These are phyloP conservation scores for Dryas octopetala DNA, from an alignment of 306 rosid genomes.

Conservation along the genomic window DNA sequence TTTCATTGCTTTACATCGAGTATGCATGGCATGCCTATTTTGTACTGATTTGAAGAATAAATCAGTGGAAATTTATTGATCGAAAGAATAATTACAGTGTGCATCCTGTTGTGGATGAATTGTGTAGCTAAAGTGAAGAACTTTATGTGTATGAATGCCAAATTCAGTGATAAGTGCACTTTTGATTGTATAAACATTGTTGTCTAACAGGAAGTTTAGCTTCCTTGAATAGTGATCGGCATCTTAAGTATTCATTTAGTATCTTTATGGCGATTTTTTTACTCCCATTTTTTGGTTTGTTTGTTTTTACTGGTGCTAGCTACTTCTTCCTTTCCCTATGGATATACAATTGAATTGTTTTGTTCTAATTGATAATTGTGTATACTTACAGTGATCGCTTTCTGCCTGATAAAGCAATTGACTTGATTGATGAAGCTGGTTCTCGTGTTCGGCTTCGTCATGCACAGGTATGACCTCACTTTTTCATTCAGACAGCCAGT, in stretches of 20 bases:
- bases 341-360: background rate
- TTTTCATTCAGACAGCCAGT: constrained; percentile 4
- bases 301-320: background rate
- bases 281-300: background rate
- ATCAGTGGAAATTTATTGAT: too few species aligned
- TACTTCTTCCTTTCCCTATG: background rate
- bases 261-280: background rate
- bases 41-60: too few species aligned
- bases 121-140: too few species aligned
- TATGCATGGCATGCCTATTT: too few species aligned
- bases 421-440: constrained; percentile 96
- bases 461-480: constrained; percentile 64
- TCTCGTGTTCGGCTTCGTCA: constrained; percentile 90
- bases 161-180: too few species aligned
- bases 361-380: constrained; percentile 13
- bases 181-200: too few species aligned
- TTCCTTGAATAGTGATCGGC: background rate
- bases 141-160: too few species aligned
- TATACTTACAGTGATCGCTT: constrained; percentile 73
- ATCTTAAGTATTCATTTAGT: background rate
- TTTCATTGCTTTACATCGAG: too few species aligned
- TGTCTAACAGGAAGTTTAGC: background rate
- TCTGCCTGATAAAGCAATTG: constrained; percentile 94
- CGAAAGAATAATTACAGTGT: too few species aligned
- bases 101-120: background rate